These are phyloP conservation scores for Thinopyrum elongatum DNA, from an alignment of 176 grass and related monocot genomes.

Conservation along the genomic window DNA sequence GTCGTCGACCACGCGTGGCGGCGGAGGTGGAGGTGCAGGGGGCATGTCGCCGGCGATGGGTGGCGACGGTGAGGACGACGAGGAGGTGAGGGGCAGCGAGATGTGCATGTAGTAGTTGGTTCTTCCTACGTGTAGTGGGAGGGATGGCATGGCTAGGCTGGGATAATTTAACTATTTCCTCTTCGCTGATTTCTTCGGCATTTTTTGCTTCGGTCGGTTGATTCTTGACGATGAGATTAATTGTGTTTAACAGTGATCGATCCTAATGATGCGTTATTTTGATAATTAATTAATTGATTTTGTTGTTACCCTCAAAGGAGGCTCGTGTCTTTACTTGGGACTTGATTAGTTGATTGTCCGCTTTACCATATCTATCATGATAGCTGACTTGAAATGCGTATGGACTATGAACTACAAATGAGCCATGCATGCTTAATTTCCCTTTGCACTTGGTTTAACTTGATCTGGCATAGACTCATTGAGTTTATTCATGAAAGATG, in stretches of 20 bases:
- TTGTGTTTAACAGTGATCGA: slow-evolving; percentile 34
- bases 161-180: slow-evolving; percentile 21
- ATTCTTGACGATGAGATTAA: slow-evolving; percentile 34
- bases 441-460: neutral
- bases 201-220: slow-evolving; percentile 24
- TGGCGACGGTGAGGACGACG: slow-evolving; percentile 42
- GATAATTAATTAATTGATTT: neutral
- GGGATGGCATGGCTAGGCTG: neutral
- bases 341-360: neutral
- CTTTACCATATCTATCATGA: neutral
- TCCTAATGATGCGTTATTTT: slow-evolving; percentile 4
- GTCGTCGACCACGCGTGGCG: slow-evolving; percentile 55
- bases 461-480: neutral
- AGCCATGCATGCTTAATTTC: neutral
- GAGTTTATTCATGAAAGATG: neutral
- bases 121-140: neutral
- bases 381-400: neutral
- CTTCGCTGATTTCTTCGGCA: slow-evolving; percentile 24
- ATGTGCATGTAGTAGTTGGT: slow-evolving; percentile 48
- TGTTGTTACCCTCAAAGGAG: neutral
- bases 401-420: neutral
- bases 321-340: neutral
- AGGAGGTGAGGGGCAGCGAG: slow-evolving; percentile 58
- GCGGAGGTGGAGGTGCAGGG: slow-evolving; percentile 15
- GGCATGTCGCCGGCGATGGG: slow-evolving; percentile 32